Percentiles rank a stretch among this genome's conserved stretches.
Evolutionary conservation across 441 rosid species (phyloP).

Genomic region (Mallotus japonicus): DNA sequence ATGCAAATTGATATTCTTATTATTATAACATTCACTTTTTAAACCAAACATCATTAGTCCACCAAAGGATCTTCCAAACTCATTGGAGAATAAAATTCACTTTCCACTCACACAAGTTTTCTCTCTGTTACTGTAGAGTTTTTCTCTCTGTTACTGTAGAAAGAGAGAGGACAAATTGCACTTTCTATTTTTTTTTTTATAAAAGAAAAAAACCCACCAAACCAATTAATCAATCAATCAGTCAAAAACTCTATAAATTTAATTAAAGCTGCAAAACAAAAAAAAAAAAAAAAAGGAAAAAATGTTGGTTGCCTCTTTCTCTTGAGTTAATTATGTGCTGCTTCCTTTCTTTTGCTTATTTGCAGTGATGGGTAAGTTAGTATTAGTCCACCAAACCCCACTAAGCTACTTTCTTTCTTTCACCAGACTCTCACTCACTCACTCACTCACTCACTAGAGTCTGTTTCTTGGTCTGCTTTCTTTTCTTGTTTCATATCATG

Average conservation of each 20-base stretch:
- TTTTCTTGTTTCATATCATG: background rate
- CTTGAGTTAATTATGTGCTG: conserved; percentile 25
- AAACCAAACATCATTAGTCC: conserved; percentile 37
- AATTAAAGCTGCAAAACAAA: conserved; percentile 27
- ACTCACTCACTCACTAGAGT: conserved; percentile 8
- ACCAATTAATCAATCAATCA: conserved; percentile 24
- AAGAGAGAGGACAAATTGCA: conserved; percentile 33
- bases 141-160: conserved; percentile 6
- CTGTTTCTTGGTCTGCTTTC: conserved; percentile 5
- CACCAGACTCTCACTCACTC: background rate
- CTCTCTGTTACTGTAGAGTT: conserved; percentile 3
- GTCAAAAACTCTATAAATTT: conserved; percentile 9
- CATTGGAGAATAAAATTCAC: conserved; percentile 49
- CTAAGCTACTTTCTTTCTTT: conserved; percentile 13
- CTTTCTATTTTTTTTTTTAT: conserved; percentile 21
- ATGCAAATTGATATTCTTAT: background rate
- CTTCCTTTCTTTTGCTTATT: conserved; percentile 30
- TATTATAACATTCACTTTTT: conserved; percentile 11
- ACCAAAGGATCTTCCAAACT: conserved; percentile 53
- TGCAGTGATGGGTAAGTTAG: conserved; percentile 40
- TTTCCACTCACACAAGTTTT: background rate
- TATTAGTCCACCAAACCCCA: conserved; percentile 22
- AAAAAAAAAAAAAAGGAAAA: background rate
- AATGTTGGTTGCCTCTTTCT: conserved; percentile 18
- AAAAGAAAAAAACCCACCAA: background rate